These are phyloP conservation scores for Blastobotrys robertii DNA, from an alignment of 805 yeast genomes.

Conservation along the genomic window DNA sequence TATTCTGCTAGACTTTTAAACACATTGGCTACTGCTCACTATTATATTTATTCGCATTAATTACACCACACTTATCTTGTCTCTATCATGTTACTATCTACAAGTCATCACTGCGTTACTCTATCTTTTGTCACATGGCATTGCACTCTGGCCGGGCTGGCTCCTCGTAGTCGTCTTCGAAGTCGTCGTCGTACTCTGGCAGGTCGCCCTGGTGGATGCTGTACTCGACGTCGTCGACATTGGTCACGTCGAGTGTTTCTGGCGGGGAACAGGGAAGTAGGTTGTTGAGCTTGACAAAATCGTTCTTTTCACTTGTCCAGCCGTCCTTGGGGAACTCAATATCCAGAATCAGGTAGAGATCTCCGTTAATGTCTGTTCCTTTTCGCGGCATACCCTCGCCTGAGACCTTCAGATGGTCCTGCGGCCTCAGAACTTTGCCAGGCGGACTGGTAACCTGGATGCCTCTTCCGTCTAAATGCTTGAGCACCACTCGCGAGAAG, in stretches of 20 bases:
- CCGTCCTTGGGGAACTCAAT: constrained; percentile 77
- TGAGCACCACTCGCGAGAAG: constrained; percentile 49
- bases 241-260: constrained; percentile 9
- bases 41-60: not conserved
- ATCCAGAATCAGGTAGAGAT: constrained; percentile 57
- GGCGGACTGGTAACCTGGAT: constrained; percentile 53
- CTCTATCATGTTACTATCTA: not conserved
- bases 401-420: constrained; percentile 51
- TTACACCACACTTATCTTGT: not conserved
- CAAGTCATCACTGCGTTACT: not conserved
- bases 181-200: constrained; percentile 9
- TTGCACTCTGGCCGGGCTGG: constrained; percentile 11
- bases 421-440: constrained; percentile 78
- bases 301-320: constrained; percentile 74
- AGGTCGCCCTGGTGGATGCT: constrained; percentile 4
- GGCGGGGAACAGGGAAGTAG: constrained; percentile 17
- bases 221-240: constrained; percentile 17
- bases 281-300: constrained; percentile 26
- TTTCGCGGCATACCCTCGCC: constrained; percentile 77
- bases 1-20: constrained; percentile 1
- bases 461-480: constrained; percentile 74
- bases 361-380: constrained; percentile 42
- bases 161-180: constrained; percentile 6
- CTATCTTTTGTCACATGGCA: constrained; percentile 9
- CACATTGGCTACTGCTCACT: not conserved